These are phyloP conservation scores for Microbotryum violaceum DNA, from an alignment of 1,284 basidiomycete genomes.

Conservation along the genomic window DNA sequence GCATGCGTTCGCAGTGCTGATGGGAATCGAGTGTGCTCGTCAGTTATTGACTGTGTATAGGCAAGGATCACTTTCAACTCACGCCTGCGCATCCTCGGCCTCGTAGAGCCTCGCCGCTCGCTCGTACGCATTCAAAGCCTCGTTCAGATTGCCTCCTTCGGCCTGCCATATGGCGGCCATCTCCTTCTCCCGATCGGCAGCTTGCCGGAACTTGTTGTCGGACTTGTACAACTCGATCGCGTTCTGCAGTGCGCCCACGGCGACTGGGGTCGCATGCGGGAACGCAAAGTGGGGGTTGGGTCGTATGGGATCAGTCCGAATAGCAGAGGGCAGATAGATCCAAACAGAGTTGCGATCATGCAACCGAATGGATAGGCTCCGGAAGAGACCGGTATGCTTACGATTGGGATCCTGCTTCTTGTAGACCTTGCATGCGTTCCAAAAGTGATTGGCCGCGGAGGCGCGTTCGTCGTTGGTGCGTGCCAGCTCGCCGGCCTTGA, in stretches of 20 bases:
- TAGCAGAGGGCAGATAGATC: not conserved
- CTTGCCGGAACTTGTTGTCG: slow-evolving; percentile 87
- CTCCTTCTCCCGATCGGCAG: slow-evolving; percentile 82
- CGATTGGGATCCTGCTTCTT: slow-evolving; percentile 77
- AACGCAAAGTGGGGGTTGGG: not conserved
- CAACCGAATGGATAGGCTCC: not conserved
- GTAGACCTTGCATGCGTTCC: slow-evolving; percentile 91
- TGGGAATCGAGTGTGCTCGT: not conserved
- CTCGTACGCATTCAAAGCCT: slow-evolving; percentile 83
- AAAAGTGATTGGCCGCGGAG: slow-evolving; percentile 93
- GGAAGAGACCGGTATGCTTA: slow-evolving; percentile 44
- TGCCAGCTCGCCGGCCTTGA: slow-evolving; percentile 75
- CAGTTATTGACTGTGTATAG: not conserved
- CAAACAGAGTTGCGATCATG: not conserved
- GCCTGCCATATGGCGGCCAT: slow-evolving; percentile 88
- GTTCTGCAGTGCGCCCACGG: slow-evolving; percentile 77
- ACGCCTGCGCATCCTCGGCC: slow-evolving; percentile 94
- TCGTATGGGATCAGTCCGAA: not conserved
- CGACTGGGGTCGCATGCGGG: slow-evolving; percentile 53
- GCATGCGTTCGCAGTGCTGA: slow-evolving; percentile 86
- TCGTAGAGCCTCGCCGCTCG: slow-evolving; percentile 96
- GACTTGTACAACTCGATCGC: slow-evolving; percentile 77
- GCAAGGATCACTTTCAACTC: slow-evolving; percentile 40
- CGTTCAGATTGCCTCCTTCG: slow-evolving; percentile 58
- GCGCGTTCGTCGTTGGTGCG: slow-evolving; percentile 75